phyloP scores from a whole-genome alignment of 257 asterid genomes.

The Misopates orontium region DNA sequence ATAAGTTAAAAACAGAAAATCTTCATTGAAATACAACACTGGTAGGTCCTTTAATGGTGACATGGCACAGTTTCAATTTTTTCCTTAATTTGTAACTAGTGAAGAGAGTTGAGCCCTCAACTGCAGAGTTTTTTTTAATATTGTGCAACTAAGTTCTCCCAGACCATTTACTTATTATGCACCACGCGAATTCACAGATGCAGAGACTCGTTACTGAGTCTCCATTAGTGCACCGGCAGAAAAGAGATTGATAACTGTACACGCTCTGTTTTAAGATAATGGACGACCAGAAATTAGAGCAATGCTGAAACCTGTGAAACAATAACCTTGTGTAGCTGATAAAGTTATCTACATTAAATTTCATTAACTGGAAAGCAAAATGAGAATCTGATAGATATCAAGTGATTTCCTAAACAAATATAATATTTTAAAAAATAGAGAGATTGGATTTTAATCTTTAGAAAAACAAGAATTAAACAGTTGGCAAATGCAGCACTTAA shows the following conservation, averaged over 20 bases:
- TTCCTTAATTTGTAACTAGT: constrained; percentile 1
- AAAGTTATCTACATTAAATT: constrained; percentile 1
- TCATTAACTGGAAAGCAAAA: background rate
- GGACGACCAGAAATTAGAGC: constrained; percentile 11
- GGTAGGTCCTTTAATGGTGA: constrained; percentile 20
- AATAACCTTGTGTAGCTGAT: constrained; percentile 9
- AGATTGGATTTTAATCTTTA: background rate
- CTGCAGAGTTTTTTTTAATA: constrained; percentile 14
- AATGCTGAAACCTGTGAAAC: background rate
- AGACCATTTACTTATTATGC: constrained; percentile 7
- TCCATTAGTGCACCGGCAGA: background rate
- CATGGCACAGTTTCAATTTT: background rate
- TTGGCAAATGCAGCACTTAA: constrained; percentile 4
- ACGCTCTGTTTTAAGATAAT: constrained; percentile 8
- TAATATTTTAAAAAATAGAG: constrained; percentile 2
- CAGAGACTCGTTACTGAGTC: background rate
- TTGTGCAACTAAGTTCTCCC: constrained; percentile 8
- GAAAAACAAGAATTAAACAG: constrained; percentile 6
- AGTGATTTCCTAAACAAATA: background rate
- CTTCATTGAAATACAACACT: constrained; percentile 3
- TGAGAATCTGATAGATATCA: background rate
- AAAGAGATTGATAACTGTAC: background rate
- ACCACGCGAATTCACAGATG: constrained; percentile 10
- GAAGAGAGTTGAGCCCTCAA: constrained; percentile 11
- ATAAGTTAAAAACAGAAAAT: constrained; percentile 12